Conservation (phyloP, 148 eudicot species). For the Polygonum maritimum region DNA sequence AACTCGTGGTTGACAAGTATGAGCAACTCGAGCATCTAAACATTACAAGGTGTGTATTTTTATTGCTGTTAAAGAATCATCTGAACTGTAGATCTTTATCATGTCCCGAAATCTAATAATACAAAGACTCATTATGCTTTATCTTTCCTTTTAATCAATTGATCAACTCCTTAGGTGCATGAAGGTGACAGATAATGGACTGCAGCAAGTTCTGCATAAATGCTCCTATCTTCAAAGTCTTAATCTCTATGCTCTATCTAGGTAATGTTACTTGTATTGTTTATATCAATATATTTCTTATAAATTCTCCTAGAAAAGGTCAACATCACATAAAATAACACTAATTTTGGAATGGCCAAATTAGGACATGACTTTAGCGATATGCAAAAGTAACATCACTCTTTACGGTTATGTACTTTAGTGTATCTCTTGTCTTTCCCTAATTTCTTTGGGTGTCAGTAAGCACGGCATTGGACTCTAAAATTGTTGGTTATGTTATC, state of each 20-base stretch:
- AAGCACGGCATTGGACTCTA: not conserved
- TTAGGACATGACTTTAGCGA: not conserved
- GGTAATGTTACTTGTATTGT: slow-evolving; percentile 23
- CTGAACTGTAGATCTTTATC: not conserved
- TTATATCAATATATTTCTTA: not conserved
- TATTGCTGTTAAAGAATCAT: not conserved
- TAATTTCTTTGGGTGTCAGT: not conserved
- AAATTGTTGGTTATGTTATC: not conserved
- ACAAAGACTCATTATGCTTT: not conserved
- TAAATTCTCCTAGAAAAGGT: not conserved
- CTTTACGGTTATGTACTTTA: not conserved
- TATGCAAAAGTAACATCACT: not conserved
- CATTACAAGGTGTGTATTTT: slow-evolving; percentile 58
- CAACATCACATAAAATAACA: not conserved
- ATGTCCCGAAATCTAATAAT: not conserved
- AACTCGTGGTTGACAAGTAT: slow-evolving; percentile 55
- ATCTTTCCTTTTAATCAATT: slow-evolving; percentile 10
- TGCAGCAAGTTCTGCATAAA: slow-evolving; percentile 52
- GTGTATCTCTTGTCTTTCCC: not conserved
- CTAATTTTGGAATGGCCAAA: not conserved
- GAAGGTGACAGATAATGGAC: slow-evolving; percentile 72
- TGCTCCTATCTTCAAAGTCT: slow-evolving; percentile 62
- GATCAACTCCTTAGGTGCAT: slow-evolving; percentile 46
- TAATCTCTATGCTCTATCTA: slow-evolving; percentile 86
- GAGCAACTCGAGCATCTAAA: slow-evolving; percentile 51